Base-by-base conservation (phyloP, 208 protist species). In the Porcisia hertigi region DNA sequence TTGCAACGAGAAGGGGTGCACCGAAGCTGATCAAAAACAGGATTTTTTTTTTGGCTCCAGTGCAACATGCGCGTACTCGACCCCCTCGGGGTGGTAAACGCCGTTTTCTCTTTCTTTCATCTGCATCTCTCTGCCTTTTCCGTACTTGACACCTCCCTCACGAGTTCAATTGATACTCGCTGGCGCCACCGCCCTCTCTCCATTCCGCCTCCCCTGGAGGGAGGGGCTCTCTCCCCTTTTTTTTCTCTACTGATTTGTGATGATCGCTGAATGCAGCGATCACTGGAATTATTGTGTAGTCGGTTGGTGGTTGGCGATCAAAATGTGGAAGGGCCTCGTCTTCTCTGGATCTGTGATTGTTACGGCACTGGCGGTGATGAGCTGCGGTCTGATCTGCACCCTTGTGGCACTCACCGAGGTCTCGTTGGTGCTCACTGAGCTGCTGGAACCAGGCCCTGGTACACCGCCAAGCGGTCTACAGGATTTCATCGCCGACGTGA, bases 281-380 rank as follows among this genome's bases (percentile, higher is more conserved):
- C 18, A 49, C 23, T 6, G n/a, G 18, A 12, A 25, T 0, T 47
- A 49, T 5, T 8, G 41, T 49, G 6, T 49, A 39, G 25, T 20
- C 36, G 8, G 9, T 25, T 67, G 41, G 18, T 2, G 6, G 4
- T 49, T 34, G 63, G 20, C 16, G 23, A 52, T 45, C 34, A 57
- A 30, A 6, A 60, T 72, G 69, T 62, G 49, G 34, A 39, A n/a
- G 18, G 43, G 59, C 16, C 41, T 76, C 45, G 14, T 45, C 11
- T 82, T 82, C 49, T 55, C 34, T 3, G 39, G 62, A 16, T 57
- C 72, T 43, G 14, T 76, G n/a, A 69, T 62, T n/a, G 66, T 77
- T n/a, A 71, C 77, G 23, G 65, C 77, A n/a, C 39, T 82, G 47
- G 41, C 45, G 18, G 58, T 64, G 25, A 63, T 67, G 39, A 73